Percentiles rank a stretch among this genome's conserved stretches.
Evolutionary conservation across 2,329 filamentous ascomycete genomes (phyloP).

Genomic region (Aspergillus fumigatiaffinis): DNA sequence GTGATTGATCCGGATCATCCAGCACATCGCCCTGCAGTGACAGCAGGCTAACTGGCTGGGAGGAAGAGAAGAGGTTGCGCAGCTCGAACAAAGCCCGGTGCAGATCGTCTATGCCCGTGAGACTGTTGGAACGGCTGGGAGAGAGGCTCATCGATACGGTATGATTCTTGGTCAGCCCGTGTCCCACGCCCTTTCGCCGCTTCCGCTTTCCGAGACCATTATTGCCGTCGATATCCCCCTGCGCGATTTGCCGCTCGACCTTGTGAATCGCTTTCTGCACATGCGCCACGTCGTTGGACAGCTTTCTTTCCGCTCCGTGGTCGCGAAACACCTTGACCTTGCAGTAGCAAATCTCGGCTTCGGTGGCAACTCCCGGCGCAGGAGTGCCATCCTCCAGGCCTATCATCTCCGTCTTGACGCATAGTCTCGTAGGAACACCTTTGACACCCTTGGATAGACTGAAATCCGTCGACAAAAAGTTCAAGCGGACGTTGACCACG

Average conservation of each 20-base stretch:
- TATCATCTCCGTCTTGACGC: slow-evolving; percentile 70
- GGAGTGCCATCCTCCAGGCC: slow-evolving; percentile 46
- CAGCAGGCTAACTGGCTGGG: slow-evolving; percentile 30
- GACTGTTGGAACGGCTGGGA: slow-evolving; percentile 48
- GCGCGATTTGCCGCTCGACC: slow-evolving; percentile 81
- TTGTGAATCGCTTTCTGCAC: slow-evolving; percentile 94
- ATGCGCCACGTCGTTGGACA: slow-evolving; percentile 85
- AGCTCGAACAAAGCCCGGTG: slow-evolving; percentile 31
- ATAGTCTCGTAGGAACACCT: slow-evolving; percentile 83
- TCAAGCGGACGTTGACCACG: slow-evolving; percentile 81
- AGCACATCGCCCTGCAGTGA: slow-evolving; percentile 32
- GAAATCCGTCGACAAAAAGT: slow-evolving; percentile 93
- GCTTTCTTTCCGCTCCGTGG: slow-evolving; percentile 84
- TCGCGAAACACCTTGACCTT: slow-evolving; percentile 93
- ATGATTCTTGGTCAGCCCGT: not conserved
- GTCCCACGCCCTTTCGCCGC: slow-evolving; percentile 48
- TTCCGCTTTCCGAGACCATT: slow-evolving; percentile 54
- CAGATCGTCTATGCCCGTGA: slow-evolving; percentile 62
- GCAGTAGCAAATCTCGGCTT: slow-evolving; percentile 66
- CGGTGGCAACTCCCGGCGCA: not conserved
- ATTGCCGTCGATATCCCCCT: slow-evolving; percentile 55
- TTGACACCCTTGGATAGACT: slow-evolving; percentile 96
- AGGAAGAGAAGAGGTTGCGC: slow-evolving; percentile 36
- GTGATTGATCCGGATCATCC: slow-evolving; percentile 36
- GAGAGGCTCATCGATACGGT: slow-evolving; percentile 26